These are phyloP conservation scores for Talaromyces atroroseus DNA, from an alignment of 2,329 filamentous ascomycete species.

Conservation along the genomic window DNA sequence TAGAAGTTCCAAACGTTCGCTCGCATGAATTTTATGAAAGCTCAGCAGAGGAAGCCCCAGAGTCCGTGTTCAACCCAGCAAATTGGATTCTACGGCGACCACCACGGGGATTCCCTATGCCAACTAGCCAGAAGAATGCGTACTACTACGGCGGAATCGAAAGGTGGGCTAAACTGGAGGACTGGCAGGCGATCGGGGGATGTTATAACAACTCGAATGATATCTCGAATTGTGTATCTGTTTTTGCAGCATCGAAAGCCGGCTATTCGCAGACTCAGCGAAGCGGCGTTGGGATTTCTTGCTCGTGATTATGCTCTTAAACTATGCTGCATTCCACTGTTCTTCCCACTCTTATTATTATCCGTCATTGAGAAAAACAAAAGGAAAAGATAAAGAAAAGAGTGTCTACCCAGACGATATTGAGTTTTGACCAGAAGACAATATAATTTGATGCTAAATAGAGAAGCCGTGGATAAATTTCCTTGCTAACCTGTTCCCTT, in stretches of 20 bases:
- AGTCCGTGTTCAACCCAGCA: conserved; percentile 35
- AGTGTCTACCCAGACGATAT: neutral
- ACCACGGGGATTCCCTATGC: conserved; percentile 33
- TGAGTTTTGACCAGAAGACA: neutral
- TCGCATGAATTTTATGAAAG: conserved; percentile 28
- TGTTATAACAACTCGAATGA: conserved; percentile 18
- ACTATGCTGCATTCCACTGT: neutral
- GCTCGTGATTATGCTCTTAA: neutral
- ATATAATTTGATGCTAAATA: neutral
- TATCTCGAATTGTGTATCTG: neutral
- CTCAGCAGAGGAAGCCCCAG: conserved; percentile 34
- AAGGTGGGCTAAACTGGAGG: conserved; percentile 35
- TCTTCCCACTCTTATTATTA: neutral
- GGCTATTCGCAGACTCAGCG: neutral
- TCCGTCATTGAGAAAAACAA: neutral
- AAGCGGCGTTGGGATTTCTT: neutral
- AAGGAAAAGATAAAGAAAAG: neutral
- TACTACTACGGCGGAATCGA: conserved; percentile 37
- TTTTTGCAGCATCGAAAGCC: neutral
- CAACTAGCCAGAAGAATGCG: conserved; percentile 29
- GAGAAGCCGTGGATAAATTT: neutral
- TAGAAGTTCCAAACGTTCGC: conserved; percentile 27
- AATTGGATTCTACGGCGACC: conserved; percentile 38
- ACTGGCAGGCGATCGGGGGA: conserved; percentile 38
- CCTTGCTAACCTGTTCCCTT: conserved; percentile 5